Percentiles rank a stretch among this genome's conserved stretches.
Evolutionary conservation across 2,329 filamentous ascomycete genomes (phyloP).

Genomic region (Cladosporium sp.): DNA sequence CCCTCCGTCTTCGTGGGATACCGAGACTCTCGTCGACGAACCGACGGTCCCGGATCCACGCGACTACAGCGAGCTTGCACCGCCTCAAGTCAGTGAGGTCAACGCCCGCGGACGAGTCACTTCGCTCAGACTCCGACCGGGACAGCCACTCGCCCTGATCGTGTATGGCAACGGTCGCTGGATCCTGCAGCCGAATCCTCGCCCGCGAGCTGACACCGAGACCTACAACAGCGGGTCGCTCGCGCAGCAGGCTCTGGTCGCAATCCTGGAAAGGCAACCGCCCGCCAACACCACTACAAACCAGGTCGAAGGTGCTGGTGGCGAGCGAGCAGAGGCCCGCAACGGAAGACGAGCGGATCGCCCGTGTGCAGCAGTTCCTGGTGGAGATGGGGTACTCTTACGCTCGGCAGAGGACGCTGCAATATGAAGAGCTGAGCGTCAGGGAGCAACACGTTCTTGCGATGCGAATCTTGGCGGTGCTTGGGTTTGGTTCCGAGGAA

Average conservation of each 20-base stretch:
- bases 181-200: not conserved
- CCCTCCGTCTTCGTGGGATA: not conserved
- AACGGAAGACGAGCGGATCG: not conserved
- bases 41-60: not conserved
- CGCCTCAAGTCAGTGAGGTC: not conserved
- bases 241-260: not conserved
- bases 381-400: not conserved
- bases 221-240: not conserved
- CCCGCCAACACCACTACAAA: not conserved
- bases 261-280: not conserved
- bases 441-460: not conserved
- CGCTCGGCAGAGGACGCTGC: not conserved
- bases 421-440: not conserved
- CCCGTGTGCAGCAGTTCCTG: not conserved
- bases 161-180: not conserved
- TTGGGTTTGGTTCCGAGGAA: not conserved
- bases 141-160: not conserved
- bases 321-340: not conserved
- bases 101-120: not conserved
- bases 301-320: not conserved
- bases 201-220: too few species aligned
- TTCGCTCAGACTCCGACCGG: not conserved
- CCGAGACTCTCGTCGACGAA: not conserved
- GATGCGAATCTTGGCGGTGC: not conserved
- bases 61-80: not conserved